These are phyloP conservation scores for Wallacemonas sp. DNA, from an alignment of 208 protist species.

Conservation along the genomic window DNA sequence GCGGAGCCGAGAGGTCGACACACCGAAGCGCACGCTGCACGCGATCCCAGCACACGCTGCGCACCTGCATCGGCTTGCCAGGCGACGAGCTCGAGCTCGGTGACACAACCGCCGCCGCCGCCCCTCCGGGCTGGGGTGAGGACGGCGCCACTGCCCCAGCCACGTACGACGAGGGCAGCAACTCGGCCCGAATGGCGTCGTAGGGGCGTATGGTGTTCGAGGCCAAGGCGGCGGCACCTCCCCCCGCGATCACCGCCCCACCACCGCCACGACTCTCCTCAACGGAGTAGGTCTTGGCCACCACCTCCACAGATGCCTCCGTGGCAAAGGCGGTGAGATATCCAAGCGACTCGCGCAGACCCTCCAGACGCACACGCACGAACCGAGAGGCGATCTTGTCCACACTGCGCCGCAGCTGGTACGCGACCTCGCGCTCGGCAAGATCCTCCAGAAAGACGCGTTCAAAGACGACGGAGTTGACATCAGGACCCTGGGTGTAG, in stretches of 20 bases:
- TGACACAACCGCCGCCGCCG: too few species aligned
- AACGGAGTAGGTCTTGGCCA: conserved; percentile 16
- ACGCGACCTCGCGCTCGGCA: conserved; percentile 50
- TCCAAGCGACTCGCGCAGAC: conserved; percentile 55
- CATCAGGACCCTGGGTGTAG: conserved; percentile 16
- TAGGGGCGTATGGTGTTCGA: conserved; percentile 33
- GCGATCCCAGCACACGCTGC: conserved; percentile 51
- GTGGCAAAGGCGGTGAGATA: conserved; percentile 48
- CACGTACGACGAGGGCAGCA: conserved; percentile 28
- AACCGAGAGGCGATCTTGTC: conserved; percentile 68
- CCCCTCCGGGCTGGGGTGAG: not conserved
- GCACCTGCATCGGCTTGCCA: not conserved
- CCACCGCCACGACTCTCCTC: not conserved
- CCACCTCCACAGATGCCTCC: conserved; percentile 56
- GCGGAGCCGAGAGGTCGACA: conserved; percentile 30
- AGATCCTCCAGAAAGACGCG: conserved; percentile 49
- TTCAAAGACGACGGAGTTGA: conserved; percentile 60
- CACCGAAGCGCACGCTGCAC: conserved; percentile 61
- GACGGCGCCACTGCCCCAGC: not conserved
- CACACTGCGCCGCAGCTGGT: conserved; percentile 45
- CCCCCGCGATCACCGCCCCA: not conserved
- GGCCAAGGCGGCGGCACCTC: not conserved
- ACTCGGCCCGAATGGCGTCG: conserved; percentile 58
- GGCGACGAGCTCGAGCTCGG: too few species aligned
- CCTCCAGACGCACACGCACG: conserved; percentile 53